phyloP scores from a whole-genome alignment of 805 yeast species.

The Yamadazyma sp. region DNA sequence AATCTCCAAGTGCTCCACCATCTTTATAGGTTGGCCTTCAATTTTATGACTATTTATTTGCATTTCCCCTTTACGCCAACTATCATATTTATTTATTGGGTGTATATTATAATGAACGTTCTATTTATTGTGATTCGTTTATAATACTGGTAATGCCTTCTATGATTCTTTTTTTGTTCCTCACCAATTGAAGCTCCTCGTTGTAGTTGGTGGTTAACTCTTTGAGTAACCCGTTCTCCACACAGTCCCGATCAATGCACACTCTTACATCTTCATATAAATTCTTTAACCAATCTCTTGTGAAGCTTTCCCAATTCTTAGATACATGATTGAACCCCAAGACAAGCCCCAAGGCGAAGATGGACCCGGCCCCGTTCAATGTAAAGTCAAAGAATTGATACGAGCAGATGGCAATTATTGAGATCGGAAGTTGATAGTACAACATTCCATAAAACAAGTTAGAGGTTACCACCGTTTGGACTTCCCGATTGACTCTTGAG shows the following conservation, averaged over 20 bases:
- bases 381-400: conserved; percentile 35
- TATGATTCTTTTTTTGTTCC: conserved; percentile 16
- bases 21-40: conserved; percentile 17
- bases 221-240: conserved; percentile 37
- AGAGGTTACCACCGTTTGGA: conserved; percentile 38
- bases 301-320: conserved; percentile 33
- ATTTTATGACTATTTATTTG: conserved; percentile 9
- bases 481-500: conserved; percentile 26
- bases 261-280: conserved; percentile 38
- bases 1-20: conserved; percentile 32
- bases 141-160: conserved; percentile 13
- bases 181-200: conserved; percentile 18
- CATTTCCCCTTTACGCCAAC: not conserved
- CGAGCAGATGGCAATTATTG: conserved; percentile 29
- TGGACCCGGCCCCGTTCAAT: conserved; percentile 31
- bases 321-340: conserved; percentile 44
- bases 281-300: conserved; percentile 26
- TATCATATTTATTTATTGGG: conserved; percentile 9
- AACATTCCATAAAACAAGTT: conserved; percentile 29
- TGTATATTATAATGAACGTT: conserved; percentile 10
- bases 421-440: conserved; percentile 39
- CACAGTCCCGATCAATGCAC: conserved; percentile 33
- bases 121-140: conserved; percentile 5
- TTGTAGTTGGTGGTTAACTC: conserved; percentile 30
- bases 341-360: conserved; percentile 38